phyloP scores from a whole-genome alignment of 225 moss, liverwort and hornwort genomes.

The Asterella californica region DNA sequence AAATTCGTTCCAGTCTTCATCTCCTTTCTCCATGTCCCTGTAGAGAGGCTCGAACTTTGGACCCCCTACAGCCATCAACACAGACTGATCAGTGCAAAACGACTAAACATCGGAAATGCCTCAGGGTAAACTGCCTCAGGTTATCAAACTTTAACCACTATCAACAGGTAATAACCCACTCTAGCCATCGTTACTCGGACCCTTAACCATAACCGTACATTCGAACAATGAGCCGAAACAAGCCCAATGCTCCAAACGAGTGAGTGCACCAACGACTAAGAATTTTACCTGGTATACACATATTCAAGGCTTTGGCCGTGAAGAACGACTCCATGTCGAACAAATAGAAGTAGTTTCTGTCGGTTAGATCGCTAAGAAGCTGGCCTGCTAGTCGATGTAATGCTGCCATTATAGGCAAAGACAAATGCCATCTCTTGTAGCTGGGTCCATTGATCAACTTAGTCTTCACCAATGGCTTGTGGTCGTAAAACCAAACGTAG shows the following conservation, averaged over 20 bases:
- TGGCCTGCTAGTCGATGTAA: conserved; percentile 99
- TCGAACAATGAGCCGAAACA: not conserved
- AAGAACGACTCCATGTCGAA: conserved; percentile 99
- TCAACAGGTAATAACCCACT: no score
- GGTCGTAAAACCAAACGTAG: conserved; percentile 96
- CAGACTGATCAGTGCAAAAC: not conserved
- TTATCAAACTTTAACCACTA: no score
- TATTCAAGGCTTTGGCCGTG: conserved; percentile 95
- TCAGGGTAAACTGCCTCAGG: no score
- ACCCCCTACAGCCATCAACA: conserved; percentile 49
- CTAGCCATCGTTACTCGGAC: not conserved
- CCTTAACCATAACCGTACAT: not conserved
- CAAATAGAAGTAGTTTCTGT: conserved; percentile 95
- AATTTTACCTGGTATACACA: conserved; percentile 78
- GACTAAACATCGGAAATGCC: not conserved
- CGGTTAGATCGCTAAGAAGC: conserved; percentile 90
- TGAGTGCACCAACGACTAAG: not conserved
- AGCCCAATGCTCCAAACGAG: no score
- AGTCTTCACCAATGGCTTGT: conserved; percentile 96
- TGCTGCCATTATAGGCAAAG: conserved; percentile 96
- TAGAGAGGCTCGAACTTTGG: conserved; percentile 98
- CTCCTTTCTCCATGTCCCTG: conserved; percentile 99
- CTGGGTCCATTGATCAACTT: conserved; percentile 98
- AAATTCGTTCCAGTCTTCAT: conserved; percentile 99
- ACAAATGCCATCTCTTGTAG: conserved; percentile 98